Conservation (phyloP, 306 rosid genomes). For the Ammopiptanthus mongolicus region DNA sequence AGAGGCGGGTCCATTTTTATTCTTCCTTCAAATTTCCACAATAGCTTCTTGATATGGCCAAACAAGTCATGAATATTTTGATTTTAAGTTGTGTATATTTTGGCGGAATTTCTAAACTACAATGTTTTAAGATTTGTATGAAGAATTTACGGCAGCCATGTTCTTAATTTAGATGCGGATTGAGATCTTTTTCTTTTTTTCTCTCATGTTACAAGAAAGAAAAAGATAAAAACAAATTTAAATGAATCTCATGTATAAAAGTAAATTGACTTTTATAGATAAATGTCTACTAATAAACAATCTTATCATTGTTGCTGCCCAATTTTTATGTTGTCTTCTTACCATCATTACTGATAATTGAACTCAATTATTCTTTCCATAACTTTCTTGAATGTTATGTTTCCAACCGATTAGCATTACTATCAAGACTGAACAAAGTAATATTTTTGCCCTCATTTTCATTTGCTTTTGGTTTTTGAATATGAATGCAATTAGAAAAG, state of each 20-base stretch:
- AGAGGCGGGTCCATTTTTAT: not conserved
- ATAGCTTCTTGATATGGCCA: not conserved
- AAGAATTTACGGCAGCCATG: not conserved
- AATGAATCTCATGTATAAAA: no score
- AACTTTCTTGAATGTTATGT: not conserved
- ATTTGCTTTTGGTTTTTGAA: not conserved
- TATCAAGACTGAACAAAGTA: not conserved
- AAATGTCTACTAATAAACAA: no score
- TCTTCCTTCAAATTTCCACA: not conserved
- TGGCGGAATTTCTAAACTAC: not conserved
- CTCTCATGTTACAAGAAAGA: no score
- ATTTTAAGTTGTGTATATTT: no score
- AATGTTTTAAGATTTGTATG: not conserved
- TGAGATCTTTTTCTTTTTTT: no score
- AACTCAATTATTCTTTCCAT: not conserved
- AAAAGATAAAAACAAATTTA: no score
- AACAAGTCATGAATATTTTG: no score
- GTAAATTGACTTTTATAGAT: no score
- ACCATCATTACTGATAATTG: not conserved
- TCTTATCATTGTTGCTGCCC: not conserved
- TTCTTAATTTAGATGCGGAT: no score
- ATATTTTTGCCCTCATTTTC: not conserved
- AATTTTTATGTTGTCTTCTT: not conserved
- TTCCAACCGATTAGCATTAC: not conserved
- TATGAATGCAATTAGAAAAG: not conserved